phyloP scores from a whole-genome alignment of 2,329 filamentous ascomycete genomes.

The Ilyonectria sp. region DNA sequence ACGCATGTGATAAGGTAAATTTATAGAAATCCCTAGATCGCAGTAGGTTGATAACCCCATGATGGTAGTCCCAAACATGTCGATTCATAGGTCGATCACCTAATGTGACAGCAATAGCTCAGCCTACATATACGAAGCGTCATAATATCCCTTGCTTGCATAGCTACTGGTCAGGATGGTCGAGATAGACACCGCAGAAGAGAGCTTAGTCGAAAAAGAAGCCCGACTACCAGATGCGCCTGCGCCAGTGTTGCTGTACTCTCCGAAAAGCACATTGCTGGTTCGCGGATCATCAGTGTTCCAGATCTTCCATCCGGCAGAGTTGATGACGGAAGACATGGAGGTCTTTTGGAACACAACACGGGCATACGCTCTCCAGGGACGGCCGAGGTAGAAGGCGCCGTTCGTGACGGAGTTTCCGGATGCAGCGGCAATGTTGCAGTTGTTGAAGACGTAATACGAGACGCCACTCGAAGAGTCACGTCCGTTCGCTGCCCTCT shows the following conservation, averaged over 20 bases:
- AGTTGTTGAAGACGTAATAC: slow-evolving; percentile 64
- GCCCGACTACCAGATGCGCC: slow-evolving; percentile 65
- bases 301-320: slow-evolving; percentile 73
- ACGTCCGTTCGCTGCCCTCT: slow-evolving; percentile 58
- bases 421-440: slow-evolving; percentile 57
- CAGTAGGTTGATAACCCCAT: too few species aligned
- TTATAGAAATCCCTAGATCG: too few species aligned
- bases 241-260: slow-evolving; percentile 72
- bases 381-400: slow-evolving; percentile 64
- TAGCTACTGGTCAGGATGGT: slow-evolving; percentile 45
- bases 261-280: slow-evolving; percentile 68
- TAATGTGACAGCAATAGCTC: background rate
- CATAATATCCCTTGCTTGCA: slow-evolving; percentile 39
- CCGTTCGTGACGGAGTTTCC: slow-evolving; percentile 56
- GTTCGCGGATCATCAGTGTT: slow-evolving; percentile 63
- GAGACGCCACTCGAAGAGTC: slow-evolving; percentile 51
- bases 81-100: too few species aligned
- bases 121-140: slow-evolving; percentile 40
- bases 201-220: slow-evolving; percentile 51
- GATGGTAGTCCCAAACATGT: too few species aligned
- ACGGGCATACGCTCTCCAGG: slow-evolving; percentile 63
- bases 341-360: slow-evolving; percentile 65
- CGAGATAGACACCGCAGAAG: slow-evolving; percentile 52
- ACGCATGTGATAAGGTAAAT: too few species aligned
- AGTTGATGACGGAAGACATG: slow-evolving; percentile 70